Evolutionary conservation across 139 green algal genomes (phyloP).

Genomic region (Micromonas pusilla): DNA sequence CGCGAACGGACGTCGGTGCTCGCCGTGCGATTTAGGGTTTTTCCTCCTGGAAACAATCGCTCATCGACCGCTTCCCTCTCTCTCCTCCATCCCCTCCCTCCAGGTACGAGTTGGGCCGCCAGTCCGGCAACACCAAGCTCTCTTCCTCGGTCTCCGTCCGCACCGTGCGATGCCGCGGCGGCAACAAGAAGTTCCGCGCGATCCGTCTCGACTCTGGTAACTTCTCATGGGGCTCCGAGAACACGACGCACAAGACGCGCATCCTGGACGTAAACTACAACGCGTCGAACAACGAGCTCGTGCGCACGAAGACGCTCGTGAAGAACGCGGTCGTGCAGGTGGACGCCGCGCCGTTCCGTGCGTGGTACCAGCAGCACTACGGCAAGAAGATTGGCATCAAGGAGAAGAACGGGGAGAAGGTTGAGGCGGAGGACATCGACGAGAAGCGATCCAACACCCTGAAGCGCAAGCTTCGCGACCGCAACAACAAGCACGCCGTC

Average conservation of each 20-base stretch:
- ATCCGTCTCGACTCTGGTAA: constrained; percentile 93
- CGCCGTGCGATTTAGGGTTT: too few relatives aligned
- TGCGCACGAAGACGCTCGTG: constrained; percentile 96
- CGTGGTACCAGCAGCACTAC: constrained; percentile 84
- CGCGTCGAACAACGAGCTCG: constrained; percentile 98
- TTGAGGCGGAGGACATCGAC: constrained; percentile 36
- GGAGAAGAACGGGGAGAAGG: constrained; percentile 36
- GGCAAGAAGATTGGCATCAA: constrained; percentile 88
- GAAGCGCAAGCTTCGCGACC: constrained; percentile 74
- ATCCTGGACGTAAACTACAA: constrained; percentile 98
- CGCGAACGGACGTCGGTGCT: too few relatives aligned
- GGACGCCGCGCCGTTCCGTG: constrained; percentile 89
- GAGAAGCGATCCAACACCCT: constrained; percentile 73
- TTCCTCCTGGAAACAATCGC: too few relatives aligned
- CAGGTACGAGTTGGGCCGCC: constrained; percentile 95
- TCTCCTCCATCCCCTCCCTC: not conserved
- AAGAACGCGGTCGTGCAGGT: constrained; percentile 94
- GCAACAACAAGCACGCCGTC: constrained; percentile 46
- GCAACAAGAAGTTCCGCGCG: constrained; percentile 97
- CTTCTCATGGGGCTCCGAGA: constrained; percentile 88
- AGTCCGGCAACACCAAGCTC: constrained; percentile 93
- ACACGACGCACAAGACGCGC: constrained; percentile 85
- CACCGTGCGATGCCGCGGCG: constrained; percentile 81
- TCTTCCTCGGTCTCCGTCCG: constrained; percentile 81
- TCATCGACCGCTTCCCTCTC: constrained; percentile 11